Evolutionary conservation across 768 basidiomycete genomes (phyloP), one percentile per base, ranked within the genome.

Genomic region (Arthromyces matolae): DNA sequence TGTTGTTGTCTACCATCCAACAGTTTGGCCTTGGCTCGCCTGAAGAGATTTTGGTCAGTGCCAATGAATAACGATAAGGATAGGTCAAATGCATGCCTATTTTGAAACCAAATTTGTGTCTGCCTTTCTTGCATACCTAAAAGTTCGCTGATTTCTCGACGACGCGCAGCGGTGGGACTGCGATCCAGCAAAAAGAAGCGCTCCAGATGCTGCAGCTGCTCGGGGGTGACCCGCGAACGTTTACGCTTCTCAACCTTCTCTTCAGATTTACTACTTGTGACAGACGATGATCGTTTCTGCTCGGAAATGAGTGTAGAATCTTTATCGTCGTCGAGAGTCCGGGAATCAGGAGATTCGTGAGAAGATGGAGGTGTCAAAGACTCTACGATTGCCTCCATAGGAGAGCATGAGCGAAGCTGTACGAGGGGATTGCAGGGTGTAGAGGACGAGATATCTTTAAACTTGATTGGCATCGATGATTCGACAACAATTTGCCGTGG

Each of bases 91-190:
- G 54, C 71, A 48, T 53, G 84, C 89, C 89, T 73, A 61, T 92
- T 91, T 63, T 92, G 89, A 58, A 90, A 92, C 89, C 89, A 91
- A 38, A 92, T 86, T 65, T 91, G 89, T 0, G 86, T 89, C 71
- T 91, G 89, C 29, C 88, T 81, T 66, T 91, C 89, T 42, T 86
- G 79, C 84, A 92, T 89, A 13, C 86, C 86, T 4, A 92, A 71
- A 46, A 79, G 64, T 20, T 82, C 77, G 49, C 84, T 81, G 43
- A 92, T 88, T 56, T 89, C 88, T 45, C 80, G 79, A 34, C 89
- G 73, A 40, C 81, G 76, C 9, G 76, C 75, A 2, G 84, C 83
- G 3, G 84, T 84, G 8, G 89, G 89, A 60, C 81, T 86, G 34
- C 82, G 75, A 61, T 90, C 86, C 41, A 67, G 58, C 10, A 78